Conservation (phyloP, 768 basidiomycete genomes). For the Amanita inopinata region DNA sequence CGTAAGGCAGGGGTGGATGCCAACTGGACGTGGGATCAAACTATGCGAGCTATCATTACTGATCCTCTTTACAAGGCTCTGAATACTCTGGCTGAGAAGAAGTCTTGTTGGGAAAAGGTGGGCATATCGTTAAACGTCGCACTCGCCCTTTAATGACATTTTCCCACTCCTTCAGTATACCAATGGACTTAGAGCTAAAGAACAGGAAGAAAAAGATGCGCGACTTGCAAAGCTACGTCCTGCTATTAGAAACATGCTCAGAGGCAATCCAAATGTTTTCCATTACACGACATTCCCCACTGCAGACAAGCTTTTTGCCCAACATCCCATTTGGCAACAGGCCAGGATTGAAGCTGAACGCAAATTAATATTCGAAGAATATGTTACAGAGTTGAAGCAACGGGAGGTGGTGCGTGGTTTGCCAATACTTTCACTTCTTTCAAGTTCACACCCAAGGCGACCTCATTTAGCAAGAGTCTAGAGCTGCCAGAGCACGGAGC, state of each 20-base stretch:
- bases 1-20: slow-evolving; percentile 85
- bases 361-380: slow-evolving; percentile 85
- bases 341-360: slow-evolving; percentile 80
- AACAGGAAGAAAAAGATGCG: slow-evolving; percentile 79
- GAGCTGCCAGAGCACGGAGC: slow-evolving; percentile 68
- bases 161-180: slow-evolving; percentile 60
- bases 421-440: slow-evolving; percentile 3
- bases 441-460: slow-evolving; percentile 6
- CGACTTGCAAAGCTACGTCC: slow-evolving; percentile 82
- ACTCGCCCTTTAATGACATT: too few species aligned
- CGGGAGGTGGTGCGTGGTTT: slow-evolving; percentile 70
- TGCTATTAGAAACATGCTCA: slow-evolving; percentile 77
- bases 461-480: slow-evolving; percentile 57
- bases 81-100: slow-evolving; percentile 90
- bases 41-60: slow-evolving; percentile 96
- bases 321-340: slow-evolving; percentile 89
- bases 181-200: slow-evolving; percentile 64
- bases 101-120: slow-evolving; percentile 89
- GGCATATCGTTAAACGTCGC: slow-evolving; percentile 16
- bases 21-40: slow-evolving; percentile 96
- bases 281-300: slow-evolving; percentile 88
- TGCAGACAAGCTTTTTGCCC: slow-evolving; percentile 76
- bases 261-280: slow-evolving; percentile 79
- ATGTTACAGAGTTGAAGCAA: slow-evolving; percentile 74
- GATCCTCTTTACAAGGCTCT: slow-evolving; percentile 95